phyloP scores from a whole-genome alignment of 495 filamentous ascomycete species.

The Lineolata rhizophorae region DNA sequence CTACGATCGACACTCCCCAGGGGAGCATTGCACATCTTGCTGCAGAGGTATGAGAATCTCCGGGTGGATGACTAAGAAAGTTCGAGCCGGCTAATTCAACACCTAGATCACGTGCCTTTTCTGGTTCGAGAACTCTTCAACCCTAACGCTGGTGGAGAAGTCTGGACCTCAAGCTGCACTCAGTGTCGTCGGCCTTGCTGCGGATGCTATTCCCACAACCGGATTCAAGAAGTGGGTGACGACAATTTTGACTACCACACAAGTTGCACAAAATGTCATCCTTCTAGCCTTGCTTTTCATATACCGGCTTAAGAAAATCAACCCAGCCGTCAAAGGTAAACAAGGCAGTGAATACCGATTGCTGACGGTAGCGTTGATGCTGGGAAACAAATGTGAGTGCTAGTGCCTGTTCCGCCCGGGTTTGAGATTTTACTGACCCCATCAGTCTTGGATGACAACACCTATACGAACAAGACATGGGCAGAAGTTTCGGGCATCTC shows the following conservation, averaged over 20 bases:
- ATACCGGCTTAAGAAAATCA: constrained; percentile 75
- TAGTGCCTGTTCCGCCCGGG: not conserved
- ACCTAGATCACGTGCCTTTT: constrained; percentile 84
- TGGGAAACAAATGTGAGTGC: constrained; percentile 85
- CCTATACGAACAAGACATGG: constrained; percentile 99
- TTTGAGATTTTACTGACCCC: not conserved
- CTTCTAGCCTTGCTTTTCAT: constrained; percentile 81
- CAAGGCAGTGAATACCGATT: constrained; percentile 89
- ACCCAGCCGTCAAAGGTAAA: constrained; percentile 69
- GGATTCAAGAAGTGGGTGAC: constrained; percentile 91
- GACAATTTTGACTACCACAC: constrained; percentile 74
- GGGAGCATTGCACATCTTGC: constrained; percentile 11
- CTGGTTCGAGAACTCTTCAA: constrained; percentile 86
- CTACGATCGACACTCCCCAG: constrained; percentile 9
- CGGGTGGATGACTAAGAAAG: not conserved
- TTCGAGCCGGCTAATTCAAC: constrained; percentile 1
- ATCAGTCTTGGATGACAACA: constrained; percentile 87
- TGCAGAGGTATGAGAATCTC: constrained; percentile 8
- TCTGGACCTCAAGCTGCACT: constrained; percentile 21
- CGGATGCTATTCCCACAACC: constrained; percentile 50
- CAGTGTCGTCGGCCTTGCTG: constrained; percentile 26
- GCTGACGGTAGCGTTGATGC: constrained; percentile 89
- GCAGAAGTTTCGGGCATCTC: constrained; percentile 92
- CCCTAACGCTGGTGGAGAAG: constrained; percentile 51
- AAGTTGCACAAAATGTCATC: constrained; percentile 93